These are phyloP conservation scores for Pseudozyma hubeiensis DNA, from an alignment of 1,284 basidiomycete species.

Conservation along the genomic window DNA sequence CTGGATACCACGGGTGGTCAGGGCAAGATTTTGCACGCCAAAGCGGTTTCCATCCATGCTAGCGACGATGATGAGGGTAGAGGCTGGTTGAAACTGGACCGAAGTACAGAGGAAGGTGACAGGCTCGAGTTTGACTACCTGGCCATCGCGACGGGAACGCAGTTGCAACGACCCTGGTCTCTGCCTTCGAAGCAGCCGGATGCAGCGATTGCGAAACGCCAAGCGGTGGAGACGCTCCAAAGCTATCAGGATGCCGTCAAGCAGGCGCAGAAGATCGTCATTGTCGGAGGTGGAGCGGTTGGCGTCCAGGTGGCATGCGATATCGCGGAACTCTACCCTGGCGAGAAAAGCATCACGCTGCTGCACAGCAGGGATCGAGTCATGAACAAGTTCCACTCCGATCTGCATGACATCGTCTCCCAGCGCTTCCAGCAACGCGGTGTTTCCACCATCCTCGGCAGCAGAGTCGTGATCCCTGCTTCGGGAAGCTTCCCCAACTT, in stretches of 20 bases:
- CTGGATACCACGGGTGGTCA: conserved; percentile 70
- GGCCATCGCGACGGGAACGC: conserved; percentile 45
- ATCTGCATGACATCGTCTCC: conserved; percentile 30
- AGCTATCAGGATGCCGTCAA: conserved; percentile 49
- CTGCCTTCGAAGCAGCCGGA: conserved; percentile 11
- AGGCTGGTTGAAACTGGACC: conserved; percentile 29
- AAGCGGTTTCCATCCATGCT: conserved; percentile 24
- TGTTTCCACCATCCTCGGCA: conserved; percentile 15
- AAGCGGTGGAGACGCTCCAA: conserved; percentile 54
- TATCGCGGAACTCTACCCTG: conserved; percentile 55
- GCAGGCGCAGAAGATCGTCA: conserved; percentile 53
- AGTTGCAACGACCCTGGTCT: conserved; percentile 32
- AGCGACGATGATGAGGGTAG: background rate
- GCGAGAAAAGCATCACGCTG: conserved; percentile 41
- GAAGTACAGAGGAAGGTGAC: background rate
- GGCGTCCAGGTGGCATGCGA: conserved; percentile 65
- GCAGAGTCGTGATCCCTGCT: conserved; percentile 24
- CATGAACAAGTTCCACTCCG: conserved; percentile 48
- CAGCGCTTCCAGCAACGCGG: conserved; percentile 17
- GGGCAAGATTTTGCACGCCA: conserved; percentile 25
- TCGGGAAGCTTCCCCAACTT: conserved; percentile 20
- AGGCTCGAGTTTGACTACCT: conserved; percentile 39
- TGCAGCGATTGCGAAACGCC: conserved; percentile 32
- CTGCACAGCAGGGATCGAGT: conserved; percentile 43
- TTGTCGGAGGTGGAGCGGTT: conserved; percentile 66